Evolutionary conservation across 2,329 filamentous ascomycete genomes (phyloP), one percentile per base, ranked within the genome.

Genomic region (Juglanconis oblonga): DNA sequence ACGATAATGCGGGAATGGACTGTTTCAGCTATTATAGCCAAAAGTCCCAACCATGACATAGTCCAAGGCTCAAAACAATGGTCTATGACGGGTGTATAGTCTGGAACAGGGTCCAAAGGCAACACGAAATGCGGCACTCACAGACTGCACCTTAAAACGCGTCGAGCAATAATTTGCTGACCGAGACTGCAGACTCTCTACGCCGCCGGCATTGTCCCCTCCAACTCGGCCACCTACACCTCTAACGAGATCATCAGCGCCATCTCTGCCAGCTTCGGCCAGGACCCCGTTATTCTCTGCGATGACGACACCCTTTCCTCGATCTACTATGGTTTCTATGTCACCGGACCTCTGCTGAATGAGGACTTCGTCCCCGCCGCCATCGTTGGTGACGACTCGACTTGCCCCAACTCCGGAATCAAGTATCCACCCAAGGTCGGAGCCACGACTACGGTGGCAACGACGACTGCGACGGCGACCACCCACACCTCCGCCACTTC

Each of bases 261-360:
- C 4, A 62, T 62, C 45, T 61, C 57, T 9, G 58, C 57, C 3
- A 49, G 45, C 5, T 62, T 62, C 17, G 61, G 61, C 3, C 31
- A 61, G 2, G 58, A 61, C 11, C 61, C 61, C 4, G 57, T 61
- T 8, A 33, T 62, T 17, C 53, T 61, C 24, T 62, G 61, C 54
- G 44, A 47, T 4, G 45, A 54, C 2, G 42, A 49, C 40, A 58
- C 54, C 14, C 38, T 62, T 5, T 57, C 48, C n/a, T 51, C 60
- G 50, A 62, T 62, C 11, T 62, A 62, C 54, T 62, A 62, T 29
- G 61, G 61, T 2, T 62, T 62, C 47, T 56, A 54, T 11, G 14
- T 57, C 49, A 55, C 44, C 29, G 61, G 61, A 0, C 51, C 61
- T n/a, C 47, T 62, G 4, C 31, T 55, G 1, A 55, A 62, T 33